Evolutionary conservation across 163 green algal species (phyloP), one percentile per base, ranked within the genome.

Genomic region (Chlamydomonas reinhardtii): DNA sequence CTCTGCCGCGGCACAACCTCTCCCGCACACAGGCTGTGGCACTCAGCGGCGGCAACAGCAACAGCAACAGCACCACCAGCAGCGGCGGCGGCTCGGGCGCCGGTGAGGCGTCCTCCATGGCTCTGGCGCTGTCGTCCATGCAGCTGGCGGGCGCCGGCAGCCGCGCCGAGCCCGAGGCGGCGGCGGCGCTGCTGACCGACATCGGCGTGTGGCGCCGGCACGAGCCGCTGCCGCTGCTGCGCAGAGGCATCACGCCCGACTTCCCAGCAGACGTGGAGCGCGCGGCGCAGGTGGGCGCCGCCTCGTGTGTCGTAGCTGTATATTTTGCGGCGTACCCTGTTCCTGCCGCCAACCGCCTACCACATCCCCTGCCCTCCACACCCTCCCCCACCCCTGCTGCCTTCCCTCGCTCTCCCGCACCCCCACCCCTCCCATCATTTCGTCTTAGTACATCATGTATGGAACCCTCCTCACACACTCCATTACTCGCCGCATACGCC

Each of bases 151-250:
- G 75, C 15, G 69, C 34, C 27, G 69, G 75, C 64, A 54, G 35
- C 34, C 75, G 77, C 19, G 84, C 56, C 14, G 68, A 77, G 24
- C 54, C 85, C 11, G 85, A 87, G 12, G 85, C 79, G 5, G 85
- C 85, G 20, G 76, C 78, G 12, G 69, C 4, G 29, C 73, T 90
- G 48, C 65, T 90, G 52, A 66, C 59, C 12, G 85, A 87, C 32
- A 29, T 90, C n/a, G 78, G 85, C 2, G 85, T 73, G 25, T 70
- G 70, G 31, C 72, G 85, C 43, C 78, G 48, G 17, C 85, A 90
- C 54, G 85, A 90, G 73, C 85, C 85, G n/a, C 66, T 90, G 78
- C n/a, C 48, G 34, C 65, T 85, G 78, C 85, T 90, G 85, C 78
- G 78, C 1, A n/a, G 76, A 9, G 85, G 85, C 9, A 15, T 87